A percentile compares a stretch with the other conserved stretches of the same genome.
These are phyloP conservation scores for Trichoderma citrinoviride DNA, from an alignment of 2,329 filamentous ascomycete genomes.

Conservation along the genomic window DNA sequence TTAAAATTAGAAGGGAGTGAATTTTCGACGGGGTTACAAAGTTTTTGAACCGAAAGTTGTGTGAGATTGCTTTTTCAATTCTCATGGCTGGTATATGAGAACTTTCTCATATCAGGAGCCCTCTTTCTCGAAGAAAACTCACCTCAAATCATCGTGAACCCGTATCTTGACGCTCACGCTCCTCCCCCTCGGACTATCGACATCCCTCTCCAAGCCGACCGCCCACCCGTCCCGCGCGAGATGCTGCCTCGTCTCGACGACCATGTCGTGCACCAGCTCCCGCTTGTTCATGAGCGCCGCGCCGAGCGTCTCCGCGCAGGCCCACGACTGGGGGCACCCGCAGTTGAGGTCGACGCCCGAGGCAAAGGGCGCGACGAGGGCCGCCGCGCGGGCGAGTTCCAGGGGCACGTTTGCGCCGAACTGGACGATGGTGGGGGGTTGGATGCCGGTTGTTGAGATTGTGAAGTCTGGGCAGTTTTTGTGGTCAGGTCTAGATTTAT, in stretches of 20 bases:
- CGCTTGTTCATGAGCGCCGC: slow-evolving; percentile 66
- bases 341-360: slow-evolving; percentile 70
- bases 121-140: neutral
- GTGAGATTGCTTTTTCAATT: no score
- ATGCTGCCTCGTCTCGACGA: slow-evolving; percentile 53
- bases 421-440: slow-evolving; percentile 63
- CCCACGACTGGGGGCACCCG: slow-evolving; percentile 71
- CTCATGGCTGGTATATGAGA: no score
- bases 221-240: slow-evolving; percentile 54
- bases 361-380: slow-evolving; percentile 59
- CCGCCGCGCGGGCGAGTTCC: slow-evolving; percentile 62
- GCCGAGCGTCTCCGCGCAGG: slow-evolving; percentile 64
- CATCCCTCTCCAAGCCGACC: slow-evolving; percentile 44
- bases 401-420: slow-evolving; percentile 62
- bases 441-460: slow-evolving; percentile 49
- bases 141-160: slow-evolving; percentile 62
- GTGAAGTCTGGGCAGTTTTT: slow-evolving; percentile 57
- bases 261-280: slow-evolving; percentile 64
- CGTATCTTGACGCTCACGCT: slow-evolving; percentile 70
- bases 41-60: no score
- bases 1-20: no score
- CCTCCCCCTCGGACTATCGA: slow-evolving; percentile 45
- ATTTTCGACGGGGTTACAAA: no score
- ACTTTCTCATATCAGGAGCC: no score
- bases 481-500: neutral